These are phyloP conservation scores for Conidiobolus incongruus DNA, from an alignment of 371 early-diverging fungal genomes.

Conservation along the genomic window DNA sequence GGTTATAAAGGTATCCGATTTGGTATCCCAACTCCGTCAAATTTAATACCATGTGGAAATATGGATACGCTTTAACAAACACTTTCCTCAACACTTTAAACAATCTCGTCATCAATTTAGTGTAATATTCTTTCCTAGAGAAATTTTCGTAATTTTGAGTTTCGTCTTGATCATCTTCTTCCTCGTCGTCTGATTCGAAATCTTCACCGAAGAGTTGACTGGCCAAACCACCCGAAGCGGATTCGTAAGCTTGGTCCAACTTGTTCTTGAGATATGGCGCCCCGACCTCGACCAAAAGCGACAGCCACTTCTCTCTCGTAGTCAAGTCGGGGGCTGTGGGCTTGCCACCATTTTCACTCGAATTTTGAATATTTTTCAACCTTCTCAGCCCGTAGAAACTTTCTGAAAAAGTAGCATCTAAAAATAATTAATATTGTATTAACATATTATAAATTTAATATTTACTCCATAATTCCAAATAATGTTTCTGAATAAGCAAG, in stretches of 20 bases:
- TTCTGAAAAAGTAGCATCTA: constrained; percentile 73
- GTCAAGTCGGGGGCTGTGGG: constrained; percentile 5
- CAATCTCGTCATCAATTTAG: too few relatives aligned
- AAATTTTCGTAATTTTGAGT: too few relatives aligned
- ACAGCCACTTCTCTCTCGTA: constrained; percentile 25
- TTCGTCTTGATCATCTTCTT: constrained; percentile 9
- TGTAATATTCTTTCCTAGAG: too few relatives aligned
- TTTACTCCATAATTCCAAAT: constrained; percentile 53
- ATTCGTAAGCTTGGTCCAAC: constrained; percentile 46
- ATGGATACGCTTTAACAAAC: constrained; percentile 29
- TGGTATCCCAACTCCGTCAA: constrained; percentile 34
- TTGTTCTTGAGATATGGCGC: constrained; percentile 52
- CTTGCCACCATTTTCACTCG: constrained; percentile 4
- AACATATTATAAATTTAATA: not conserved
- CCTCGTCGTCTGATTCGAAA: constrained; percentile 12
- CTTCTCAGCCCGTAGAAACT: constrained; percentile 79
- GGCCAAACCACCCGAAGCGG: constrained; percentile 34
- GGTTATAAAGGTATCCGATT: constrained; percentile 58
- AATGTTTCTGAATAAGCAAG: constrained; percentile 57
- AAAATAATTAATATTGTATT: not conserved
- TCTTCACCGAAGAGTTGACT: constrained; percentile 36
- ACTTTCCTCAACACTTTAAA: not conserved
- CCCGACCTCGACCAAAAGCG: constrained; percentile 27
- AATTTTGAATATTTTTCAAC: constrained; percentile 11
- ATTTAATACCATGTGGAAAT: constrained; percentile 33